These are phyloP conservation scores for Ustilago shanxiensis DNA, from an alignment of 1,284 basidiomycete species.

Conservation along the genomic window DNA sequence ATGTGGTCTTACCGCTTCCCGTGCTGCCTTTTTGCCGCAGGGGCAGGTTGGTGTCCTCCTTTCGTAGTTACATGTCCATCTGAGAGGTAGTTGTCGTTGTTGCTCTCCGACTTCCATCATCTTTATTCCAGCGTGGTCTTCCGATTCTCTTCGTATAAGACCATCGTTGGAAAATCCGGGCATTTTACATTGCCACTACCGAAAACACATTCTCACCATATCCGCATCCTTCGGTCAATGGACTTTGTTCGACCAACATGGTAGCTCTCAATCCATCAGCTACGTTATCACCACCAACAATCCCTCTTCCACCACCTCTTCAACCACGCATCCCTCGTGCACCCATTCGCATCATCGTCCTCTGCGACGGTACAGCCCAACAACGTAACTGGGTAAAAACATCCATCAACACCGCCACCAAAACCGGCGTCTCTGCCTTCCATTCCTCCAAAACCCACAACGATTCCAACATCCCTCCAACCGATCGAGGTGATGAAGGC, in stretches of 20 bases:
- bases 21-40: no score
- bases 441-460: background rate
- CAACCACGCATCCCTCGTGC: slow-evolving; percentile 34
- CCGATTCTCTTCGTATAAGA: background rate
- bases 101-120: no score
- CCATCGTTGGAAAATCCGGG: no score
- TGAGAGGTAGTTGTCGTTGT: no score
- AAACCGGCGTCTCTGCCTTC: background rate
- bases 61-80: no score
- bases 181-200: no score
- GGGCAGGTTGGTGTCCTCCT: no score
- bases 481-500: slow-evolving; percentile 8
- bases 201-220: no score
- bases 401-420: slow-evolving; percentile 12
- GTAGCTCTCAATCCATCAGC: background rate
- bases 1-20: no score
- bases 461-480: background rate
- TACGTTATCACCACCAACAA: background rate
- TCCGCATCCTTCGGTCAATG: background rate
- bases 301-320: slow-evolving; percentile 12
- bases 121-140: background rate
- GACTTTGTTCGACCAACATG: background rate
- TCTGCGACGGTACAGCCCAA: slow-evolving; percentile 59
- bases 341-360: slow-evolving; percentile 51
- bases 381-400: slow-evolving; percentile 50